Conservation (phyloP, 345 rosid genomes). For the Ceriops zippeliana region DNA sequence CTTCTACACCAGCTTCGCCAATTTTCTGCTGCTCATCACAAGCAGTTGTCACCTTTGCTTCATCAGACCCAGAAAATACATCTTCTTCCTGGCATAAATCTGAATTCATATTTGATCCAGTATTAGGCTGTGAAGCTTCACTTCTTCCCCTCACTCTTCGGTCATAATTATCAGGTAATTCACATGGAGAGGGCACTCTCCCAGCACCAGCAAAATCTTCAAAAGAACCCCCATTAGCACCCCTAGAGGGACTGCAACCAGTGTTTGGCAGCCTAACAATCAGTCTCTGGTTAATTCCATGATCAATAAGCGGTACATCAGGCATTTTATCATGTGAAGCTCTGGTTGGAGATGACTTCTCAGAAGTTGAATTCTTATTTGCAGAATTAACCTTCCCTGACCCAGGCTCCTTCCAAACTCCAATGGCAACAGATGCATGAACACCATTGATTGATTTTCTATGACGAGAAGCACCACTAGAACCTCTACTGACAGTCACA, state of each 20-base stretch:
- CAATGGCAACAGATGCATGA: conserved; percentile 34
- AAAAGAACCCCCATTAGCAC: conserved; percentile 59
- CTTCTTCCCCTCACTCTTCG: no score
- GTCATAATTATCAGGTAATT: conserved; percentile 54
- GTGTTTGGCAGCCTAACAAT: conserved; percentile 71
- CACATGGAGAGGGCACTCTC: conserved; percentile 64
- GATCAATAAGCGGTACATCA: conserved; percentile 43
- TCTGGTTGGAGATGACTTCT: conserved; percentile 51
- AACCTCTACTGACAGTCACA: conserved; percentile 33
- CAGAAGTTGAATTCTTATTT: conserved; percentile 47
- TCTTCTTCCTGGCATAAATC: conserved; percentile 16
- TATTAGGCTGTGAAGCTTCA: no score
- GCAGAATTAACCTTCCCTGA: conserved; percentile 44
- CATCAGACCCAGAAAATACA: conserved; percentile 43
- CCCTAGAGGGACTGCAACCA: conserved; percentile 69
- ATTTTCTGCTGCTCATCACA: conserved; percentile 41
- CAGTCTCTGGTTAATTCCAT: conserved; percentile 59
- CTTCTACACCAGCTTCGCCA: conserved; percentile 42
- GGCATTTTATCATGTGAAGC: conserved; percentile 45
- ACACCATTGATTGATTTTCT: conserved; percentile 58
- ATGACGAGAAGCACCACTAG: conserved; percentile 48
- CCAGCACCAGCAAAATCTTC: conserved; percentile 53
- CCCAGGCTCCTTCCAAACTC: conserved; percentile 48
- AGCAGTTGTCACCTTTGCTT: conserved; percentile 40
- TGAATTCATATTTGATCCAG: conserved; percentile 12